Conservation (phyloP, 2,329 filamentous ascomycete species). For the Incumbomyces lentus region DNA sequence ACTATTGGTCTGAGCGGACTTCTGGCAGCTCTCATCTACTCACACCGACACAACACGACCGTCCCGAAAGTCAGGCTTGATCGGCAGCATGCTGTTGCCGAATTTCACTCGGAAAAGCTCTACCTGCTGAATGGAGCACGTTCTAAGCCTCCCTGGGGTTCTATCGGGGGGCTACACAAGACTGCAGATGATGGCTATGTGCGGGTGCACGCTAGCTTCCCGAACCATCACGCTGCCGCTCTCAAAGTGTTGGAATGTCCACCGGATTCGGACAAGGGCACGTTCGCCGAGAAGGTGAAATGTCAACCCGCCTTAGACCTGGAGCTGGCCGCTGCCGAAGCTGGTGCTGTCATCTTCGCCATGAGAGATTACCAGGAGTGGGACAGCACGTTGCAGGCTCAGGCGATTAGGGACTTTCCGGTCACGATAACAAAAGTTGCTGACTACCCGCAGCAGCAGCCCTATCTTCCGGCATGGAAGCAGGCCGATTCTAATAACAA, state of each 20-base stretch:
- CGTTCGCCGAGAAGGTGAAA: constrained; percentile 30
- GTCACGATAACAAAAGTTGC: constrained; percentile 33
- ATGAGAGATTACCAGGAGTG: constrained; percentile 42
- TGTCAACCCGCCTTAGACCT: constrained; percentile 39
- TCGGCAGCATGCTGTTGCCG: constrained; percentile 37
- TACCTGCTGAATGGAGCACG: constrained; percentile 35
- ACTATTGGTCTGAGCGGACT: constrained; percentile 44
- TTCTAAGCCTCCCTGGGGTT: constrained; percentile 27
- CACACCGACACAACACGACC: constrained; percentile 22
- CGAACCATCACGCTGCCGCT: constrained; percentile 39
- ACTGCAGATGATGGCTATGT: constrained; percentile 41
- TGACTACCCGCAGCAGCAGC: constrained; percentile 1
- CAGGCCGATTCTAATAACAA: constrained; percentile 10
- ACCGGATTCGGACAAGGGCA: constrained; percentile 25
- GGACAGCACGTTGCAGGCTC: constrained; percentile 41
- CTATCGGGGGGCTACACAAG: constrained; percentile 43
- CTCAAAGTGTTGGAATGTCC: constrained; percentile 35
- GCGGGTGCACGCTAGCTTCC: constrained; percentile 46
- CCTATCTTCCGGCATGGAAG: too few species aligned
- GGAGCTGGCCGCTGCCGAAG: constrained; percentile 34
- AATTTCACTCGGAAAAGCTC: constrained; percentile 45
- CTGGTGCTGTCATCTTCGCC: constrained; percentile 39
- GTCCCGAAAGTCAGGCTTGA: constrained; percentile 35
- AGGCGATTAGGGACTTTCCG: constrained; percentile 36
- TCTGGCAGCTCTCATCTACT: constrained; percentile 38